A percentile compares a stretch with the other conserved stretches of the same genome.
phyloP scores from a whole-genome alignment of 768 basidiomycete species.

The Coprinopsis cinerea region DNA sequence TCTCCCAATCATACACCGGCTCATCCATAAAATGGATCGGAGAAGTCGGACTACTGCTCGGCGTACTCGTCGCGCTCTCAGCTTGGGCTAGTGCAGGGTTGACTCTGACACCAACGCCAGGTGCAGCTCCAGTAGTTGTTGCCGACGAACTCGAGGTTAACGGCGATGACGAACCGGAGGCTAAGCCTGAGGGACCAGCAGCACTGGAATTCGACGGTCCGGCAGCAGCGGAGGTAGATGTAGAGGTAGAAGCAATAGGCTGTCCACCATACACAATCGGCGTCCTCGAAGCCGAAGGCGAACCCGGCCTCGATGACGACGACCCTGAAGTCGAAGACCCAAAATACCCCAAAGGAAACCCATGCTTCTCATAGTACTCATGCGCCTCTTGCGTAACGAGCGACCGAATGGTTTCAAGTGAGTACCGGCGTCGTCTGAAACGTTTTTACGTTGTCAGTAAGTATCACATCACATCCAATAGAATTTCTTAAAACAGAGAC shows the following conservation, averaged over 20 bases:
- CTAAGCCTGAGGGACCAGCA: too few relatives aligned
- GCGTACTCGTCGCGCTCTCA: conserved; percentile 1
- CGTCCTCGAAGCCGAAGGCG: neutral
- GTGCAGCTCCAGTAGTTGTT: too few relatives aligned
- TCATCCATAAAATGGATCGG: conserved; percentile 11
- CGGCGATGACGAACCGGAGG: too few relatives aligned
- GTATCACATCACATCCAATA: neutral
- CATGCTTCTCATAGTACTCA: conserved; percentile 12
- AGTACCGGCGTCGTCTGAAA: conserved; percentile 8
- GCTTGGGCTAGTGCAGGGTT: too few relatives aligned
- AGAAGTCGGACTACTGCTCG: conserved; percentile 5
- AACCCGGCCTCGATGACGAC: neutral
- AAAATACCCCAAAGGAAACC: conserved; percentile 9
- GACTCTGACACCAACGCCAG: too few relatives aligned
- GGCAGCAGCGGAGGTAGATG: neutral
- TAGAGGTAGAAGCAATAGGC: neutral
- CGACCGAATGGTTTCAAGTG: conserved; percentile 6
- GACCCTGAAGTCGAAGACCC: too few relatives aligned
- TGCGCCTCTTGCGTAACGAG: conserved; percentile 11
- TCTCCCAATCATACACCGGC: conserved; percentile 14
- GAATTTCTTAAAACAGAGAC: neutral
- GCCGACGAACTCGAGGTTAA: too few relatives aligned
- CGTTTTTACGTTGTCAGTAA: too few relatives aligned
- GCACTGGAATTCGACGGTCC: neutral
- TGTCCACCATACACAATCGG: conserved; percentile 1